Evolutionary conservation across 768 basidiomycete genomes (phyloP), one percentile per base, ranked within the genome.

Genomic region (Hygrocybe coccinea): DNA sequence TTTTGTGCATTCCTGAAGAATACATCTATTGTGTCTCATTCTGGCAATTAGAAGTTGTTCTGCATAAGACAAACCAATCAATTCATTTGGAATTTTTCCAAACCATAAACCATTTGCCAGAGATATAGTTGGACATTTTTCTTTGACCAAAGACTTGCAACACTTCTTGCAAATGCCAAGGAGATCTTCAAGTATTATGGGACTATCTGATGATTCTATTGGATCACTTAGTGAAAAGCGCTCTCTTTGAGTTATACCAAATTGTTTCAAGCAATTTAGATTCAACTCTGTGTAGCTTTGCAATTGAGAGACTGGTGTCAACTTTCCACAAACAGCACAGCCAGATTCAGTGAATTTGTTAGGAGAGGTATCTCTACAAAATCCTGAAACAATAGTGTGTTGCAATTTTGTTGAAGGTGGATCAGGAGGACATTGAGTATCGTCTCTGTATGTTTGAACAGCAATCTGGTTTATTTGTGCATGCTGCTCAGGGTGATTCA

Each of bases 21-120:
- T 48, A 55, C 67, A 74, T 0, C 52, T 5, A 54, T 71, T 72
- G n/a, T 67, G 65, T 2, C 67, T 29, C 0, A 65, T 61, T 10
- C 58, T 41, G 0, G 71, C 55, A 5, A 74, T 55, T 1, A 71
- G 45, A 21, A 66, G 55, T 24, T 68, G 62, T 53, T 77, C 74
- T 0, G 62, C 59, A 46, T 65, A 72, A 4, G 43, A 65, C 1
- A 76, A 56, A 2, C 56, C 38, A 33, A 62, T 24, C 1, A 77
- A 49, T 11, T 60, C 63, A 6, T 35, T 8, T 2, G 71, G 74
- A 1, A 74, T 64, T 2, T 65, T 46, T 0, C 75, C 74, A 0
- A 77, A 8, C 73, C 73, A 29, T 29, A 29, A 29, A 29, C 29
- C 29, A 29, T 29, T 29, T 29, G 29, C 29, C 29, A 29, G 29